Evolutionary conservation across 345 rosid species (phyloP), one percentile per base, ranked within the genome.

Genomic region (Euphorbia pulcherrima): DNA sequence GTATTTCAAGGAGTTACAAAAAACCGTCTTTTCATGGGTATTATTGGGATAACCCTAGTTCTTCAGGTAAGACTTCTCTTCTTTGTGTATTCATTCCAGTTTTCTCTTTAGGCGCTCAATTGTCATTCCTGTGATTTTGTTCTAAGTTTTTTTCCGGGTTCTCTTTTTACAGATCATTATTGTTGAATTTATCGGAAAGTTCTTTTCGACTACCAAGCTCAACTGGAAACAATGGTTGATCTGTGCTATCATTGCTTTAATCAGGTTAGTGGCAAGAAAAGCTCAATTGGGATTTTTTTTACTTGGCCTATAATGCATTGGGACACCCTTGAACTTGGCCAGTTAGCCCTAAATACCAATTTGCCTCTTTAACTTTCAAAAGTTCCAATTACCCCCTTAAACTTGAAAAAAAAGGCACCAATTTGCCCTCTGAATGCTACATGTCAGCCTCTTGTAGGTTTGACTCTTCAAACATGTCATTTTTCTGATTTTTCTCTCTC

Each of bases 161-260:
- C 41, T 18, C 54, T 33, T 21, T 63, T 6, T 68, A 24, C 12
- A 76, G 79, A 39, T 76, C 21, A 35, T 76, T 47, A 76, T 76
- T n/a, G 61, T 76, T n/a, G 87, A 86, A 77, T 90, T 90, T 73
- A 85, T 93, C 1, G 97, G 98, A 23, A 85, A 84, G 54, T 39
- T 39, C 44, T 39, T 94, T 4, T 57, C 62, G 2, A 93, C 98
- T 0, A 94, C 83, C 68, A 70, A 64, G 76, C 81, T 93, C 28
- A 65, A 80, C 30, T 89, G 97, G 98, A 67, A 76, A 54, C 68
- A 60, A 20, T 75, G 79, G 79, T 28, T 75, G 68, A 27, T 70
- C 54, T 75, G 72, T 23, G 51, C 46, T 2, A 28, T 29, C 47
- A 75, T 75, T 65, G 79, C 33, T 23, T 17, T 75, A 14, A 61